Evolutionary conservation across 805 yeast species (phyloP), one percentile per base, ranked within the genome.

Genomic region (Barnettozyma botsteinii): DNA sequence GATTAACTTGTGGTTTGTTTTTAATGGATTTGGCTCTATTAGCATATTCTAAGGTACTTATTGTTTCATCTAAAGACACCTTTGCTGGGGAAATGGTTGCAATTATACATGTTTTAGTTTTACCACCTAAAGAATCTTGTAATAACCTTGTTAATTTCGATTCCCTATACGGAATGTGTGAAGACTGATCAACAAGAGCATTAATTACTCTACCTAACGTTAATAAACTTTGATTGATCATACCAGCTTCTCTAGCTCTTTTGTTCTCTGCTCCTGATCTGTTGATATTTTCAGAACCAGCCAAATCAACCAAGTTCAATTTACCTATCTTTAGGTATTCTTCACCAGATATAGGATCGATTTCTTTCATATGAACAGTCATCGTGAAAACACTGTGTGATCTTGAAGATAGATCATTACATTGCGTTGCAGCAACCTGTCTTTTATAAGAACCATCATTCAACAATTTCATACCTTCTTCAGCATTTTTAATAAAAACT

Each of bases 241-340:
- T 72, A 0, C 96, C 96, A 2, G 96, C 96, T 59, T 88, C 97
- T 46, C 87, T 78, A 0, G 96, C 96, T 28, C 95, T 72, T 53
- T 76, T 79, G 55, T 81, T 79, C 20, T 76, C 74, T 0, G 96
- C 95, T 2, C 97, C 97, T 0, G 95, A 83, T 47, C 86, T 67
- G 47, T 69, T 75, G 33, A 88, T 81, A 56, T 87, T 87, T 55
- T 88, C 97, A 18, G 94, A 83, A 1, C 97, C 97, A 0, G 97
- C 97, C 50, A 89, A 67, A 62, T 88, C 97, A n/a, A 89, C 97
- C 8, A 88, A 65, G 55, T 88, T 86, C 57, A 86, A 71, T 53
- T 85, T 86, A 6, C 87, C 80, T 30, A 68, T 62, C 47, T 73
- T 69, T 35, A 72, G 62, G 37, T 62, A 64, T 46, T 74, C 78